Percentiles rank a stretch among this genome's conserved stretches.
phyloP scores from a whole-genome alignment of 352 stramenopile species.

The Albugo laibachii region DNA sequence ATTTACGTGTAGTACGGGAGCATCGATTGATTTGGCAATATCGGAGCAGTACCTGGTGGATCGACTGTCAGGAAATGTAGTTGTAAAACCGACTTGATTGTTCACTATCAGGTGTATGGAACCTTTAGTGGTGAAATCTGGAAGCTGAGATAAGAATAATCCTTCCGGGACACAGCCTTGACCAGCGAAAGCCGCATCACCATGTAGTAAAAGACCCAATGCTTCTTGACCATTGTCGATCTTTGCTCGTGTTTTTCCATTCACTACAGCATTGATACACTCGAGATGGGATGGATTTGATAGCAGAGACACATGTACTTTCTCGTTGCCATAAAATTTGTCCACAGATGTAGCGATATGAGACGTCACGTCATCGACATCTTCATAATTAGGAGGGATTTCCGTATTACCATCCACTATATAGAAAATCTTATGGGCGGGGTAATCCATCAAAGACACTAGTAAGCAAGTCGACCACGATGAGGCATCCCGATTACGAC shows the following conservation, averaged over 20 bases:
- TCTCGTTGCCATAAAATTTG: slow-evolving; percentile 29
- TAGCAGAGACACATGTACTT: slow-evolving; percentile 63
- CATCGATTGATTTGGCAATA: slow-evolving; percentile 63
- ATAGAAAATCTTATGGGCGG: slow-evolving; percentile 63
- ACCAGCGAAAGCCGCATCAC: slow-evolving; percentile 70
- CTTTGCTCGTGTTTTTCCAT: slow-evolving; percentile 71
- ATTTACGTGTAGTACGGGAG: slow-evolving; percentile 78
- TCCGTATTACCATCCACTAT: slow-evolving; percentile 62
- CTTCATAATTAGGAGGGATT: slow-evolving; percentile 31
- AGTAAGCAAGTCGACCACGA: slow-evolving; percentile 59
- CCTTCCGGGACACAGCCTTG: slow-evolving; percentile 70
- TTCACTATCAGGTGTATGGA: slow-evolving; percentile 79
- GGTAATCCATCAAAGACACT: slow-evolving; percentile 57
- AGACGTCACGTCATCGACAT: slow-evolving; percentile 69
- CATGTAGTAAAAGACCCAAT: slow-evolving; percentile 73
- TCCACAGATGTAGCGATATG: slow-evolving; percentile 66
- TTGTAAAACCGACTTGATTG: slow-evolving; percentile 83
- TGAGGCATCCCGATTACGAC: slow-evolving; percentile 79
- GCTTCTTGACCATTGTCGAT: slow-evolving; percentile 36
- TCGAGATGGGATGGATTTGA: slow-evolving; percentile 79
- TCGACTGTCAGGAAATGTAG: slow-evolving; percentile 51
- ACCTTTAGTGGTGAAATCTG: slow-evolving; percentile 50
- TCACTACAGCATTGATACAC: slow-evolving; percentile 73
- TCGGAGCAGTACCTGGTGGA: slow-evolving; percentile 75
- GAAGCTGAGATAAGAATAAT: slow-evolving; percentile 52